Conservation (phyloP, 2,329 filamentous ascomycete genomes). For the Hypoxylon sp. region DNA sequence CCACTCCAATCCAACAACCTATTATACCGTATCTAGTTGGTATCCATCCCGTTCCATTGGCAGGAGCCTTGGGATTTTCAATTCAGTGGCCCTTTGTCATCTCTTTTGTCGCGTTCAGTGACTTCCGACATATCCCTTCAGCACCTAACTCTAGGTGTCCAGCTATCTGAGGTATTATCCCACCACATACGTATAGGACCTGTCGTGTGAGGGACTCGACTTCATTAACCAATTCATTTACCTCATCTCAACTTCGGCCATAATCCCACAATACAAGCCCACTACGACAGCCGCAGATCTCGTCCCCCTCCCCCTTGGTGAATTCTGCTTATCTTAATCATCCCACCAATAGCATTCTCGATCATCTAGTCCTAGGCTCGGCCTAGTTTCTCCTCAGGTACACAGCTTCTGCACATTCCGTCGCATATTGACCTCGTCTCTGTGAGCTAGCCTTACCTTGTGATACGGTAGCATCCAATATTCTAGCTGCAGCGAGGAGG, state of each 20-base stretch:
- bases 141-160: neutral
- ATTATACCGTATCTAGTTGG: neutral
- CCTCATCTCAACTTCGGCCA: slow-evolving; percentile 20
- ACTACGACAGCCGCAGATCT: slow-evolving; percentile 29
- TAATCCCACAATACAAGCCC: slow-evolving; percentile 17
- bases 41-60: neutral
- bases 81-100: neutral
- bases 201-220: slow-evolving; percentile 1
- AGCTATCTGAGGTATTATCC: neutral
- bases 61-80: neutral
- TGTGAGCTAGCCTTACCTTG: slow-evolving; percentile 31
- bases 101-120: neutral
- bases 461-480: slow-evolving; percentile 28
- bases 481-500: slow-evolving; percentile 18
- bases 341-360: slow-evolving; percentile 31
- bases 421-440: slow-evolving; percentile 14
- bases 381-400: slow-evolving; percentile 28
- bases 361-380: slow-evolving; percentile 1
- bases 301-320: slow-evolving; percentile 12
- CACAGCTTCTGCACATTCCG: slow-evolving; percentile 27
- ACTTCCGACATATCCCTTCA: neutral
- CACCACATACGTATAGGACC: slow-evolving; percentile 5
- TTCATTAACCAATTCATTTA: slow-evolving; percentile 6
- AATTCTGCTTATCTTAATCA: slow-evolving; percentile 32
- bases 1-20: slow-evolving; percentile 8